Evolutionary conservation across 495 filamentous ascomycete species (phyloP).

Genomic region (Podospora tetraspora): DNA sequence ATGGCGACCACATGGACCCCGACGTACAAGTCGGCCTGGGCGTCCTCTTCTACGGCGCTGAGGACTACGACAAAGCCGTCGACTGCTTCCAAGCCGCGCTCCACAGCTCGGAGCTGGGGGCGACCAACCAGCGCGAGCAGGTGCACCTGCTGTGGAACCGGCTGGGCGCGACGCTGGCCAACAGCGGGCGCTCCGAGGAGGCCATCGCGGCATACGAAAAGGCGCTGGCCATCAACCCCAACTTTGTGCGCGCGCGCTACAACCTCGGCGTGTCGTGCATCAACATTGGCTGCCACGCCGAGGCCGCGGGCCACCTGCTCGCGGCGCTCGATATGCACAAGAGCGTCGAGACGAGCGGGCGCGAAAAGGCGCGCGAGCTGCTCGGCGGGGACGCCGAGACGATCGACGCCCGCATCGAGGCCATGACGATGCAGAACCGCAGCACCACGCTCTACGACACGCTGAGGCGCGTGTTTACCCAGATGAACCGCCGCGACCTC

Average conservation of each 20-base stretch:
- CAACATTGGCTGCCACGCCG: slow-evolving; percentile 90
- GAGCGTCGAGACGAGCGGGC: slow-evolving; percentile 77
- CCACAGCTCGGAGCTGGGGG: slow-evolving; percentile 71
- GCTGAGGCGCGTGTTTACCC: slow-evolving; percentile 80
- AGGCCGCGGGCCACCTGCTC: slow-evolving; percentile 92
- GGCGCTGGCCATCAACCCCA: slow-evolving; percentile 79
- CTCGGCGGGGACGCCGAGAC: slow-evolving; percentile 49
- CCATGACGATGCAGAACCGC: slow-evolving; percentile 84
- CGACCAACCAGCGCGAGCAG: slow-evolving; percentile 66
- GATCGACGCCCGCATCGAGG: slow-evolving; percentile 63
- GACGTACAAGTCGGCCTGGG: slow-evolving; percentile 97
- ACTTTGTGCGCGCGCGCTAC: slow-evolving; percentile 95
- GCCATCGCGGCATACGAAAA: slow-evolving; percentile 95
- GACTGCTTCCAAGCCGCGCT: slow-evolving; percentile 95
- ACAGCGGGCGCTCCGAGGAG: slow-evolving; percentile 86
- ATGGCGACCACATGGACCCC: slow-evolving; percentile 84
- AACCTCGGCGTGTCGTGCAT: slow-evolving; percentile 96
- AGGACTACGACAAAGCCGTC: slow-evolving; percentile 97
- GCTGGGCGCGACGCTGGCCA: slow-evolving; percentile 91
- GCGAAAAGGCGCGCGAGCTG: slow-evolving; percentile 78
- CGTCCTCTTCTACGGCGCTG: slow-evolving; percentile 94
- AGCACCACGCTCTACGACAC: slow-evolving; percentile 97
- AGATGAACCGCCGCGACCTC: slow-evolving; percentile 87
- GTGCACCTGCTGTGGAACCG: slow-evolving; percentile 96
- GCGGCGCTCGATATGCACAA: slow-evolving; percentile 96